These are phyloP conservation scores for Neoboletus magnificus DNA, from an alignment of 768 basidiomycete species.

Conservation along the genomic window DNA sequence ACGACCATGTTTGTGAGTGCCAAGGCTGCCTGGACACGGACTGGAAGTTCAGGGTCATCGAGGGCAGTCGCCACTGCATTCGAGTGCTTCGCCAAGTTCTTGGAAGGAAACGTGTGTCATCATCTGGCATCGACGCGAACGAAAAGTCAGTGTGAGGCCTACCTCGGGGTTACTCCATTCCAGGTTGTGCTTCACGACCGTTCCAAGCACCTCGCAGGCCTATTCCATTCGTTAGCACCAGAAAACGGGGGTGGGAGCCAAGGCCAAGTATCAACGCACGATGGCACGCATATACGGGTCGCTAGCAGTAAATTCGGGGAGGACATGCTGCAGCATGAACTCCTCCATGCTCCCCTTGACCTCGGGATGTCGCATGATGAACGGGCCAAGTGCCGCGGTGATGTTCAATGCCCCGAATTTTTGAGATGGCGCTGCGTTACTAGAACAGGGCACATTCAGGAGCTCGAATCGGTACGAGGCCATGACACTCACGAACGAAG, in stretches of 20 bases:
- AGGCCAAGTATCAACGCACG: constrained; percentile 41
- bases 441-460: constrained; percentile 16
- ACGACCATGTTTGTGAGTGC: constrained; percentile 76
- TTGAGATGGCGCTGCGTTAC: constrained; percentile 55
- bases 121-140: not conserved
- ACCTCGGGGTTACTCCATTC: constrained; percentile 65
- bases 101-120: not conserved
- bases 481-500: constrained; percentile 52
- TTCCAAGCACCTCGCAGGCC: constrained; percentile 81
- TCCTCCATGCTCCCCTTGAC: constrained; percentile 74
- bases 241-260: not conserved
- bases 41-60: constrained; percentile 78
- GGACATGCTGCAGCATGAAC: constrained; percentile 70
- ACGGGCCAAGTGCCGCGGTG: constrained; percentile 68
- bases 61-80: constrained; percentile 61
- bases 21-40: constrained; percentile 79
- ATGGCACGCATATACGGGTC: constrained; percentile 78
- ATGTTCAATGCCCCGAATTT: constrained; percentile 86
- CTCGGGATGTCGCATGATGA: constrained; percentile 83
- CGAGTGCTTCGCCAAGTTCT: constrained; percentile 66
- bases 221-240: constrained; percentile 22
- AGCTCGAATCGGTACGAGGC: not conserved
- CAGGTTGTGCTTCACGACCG: constrained; percentile 66
- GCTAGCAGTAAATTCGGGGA: constrained; percentile 62
- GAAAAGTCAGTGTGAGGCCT: constrained; percentile 3